Conservation (phyloP, 768 basidiomycete species). For the Ramaria sp. region DNA sequence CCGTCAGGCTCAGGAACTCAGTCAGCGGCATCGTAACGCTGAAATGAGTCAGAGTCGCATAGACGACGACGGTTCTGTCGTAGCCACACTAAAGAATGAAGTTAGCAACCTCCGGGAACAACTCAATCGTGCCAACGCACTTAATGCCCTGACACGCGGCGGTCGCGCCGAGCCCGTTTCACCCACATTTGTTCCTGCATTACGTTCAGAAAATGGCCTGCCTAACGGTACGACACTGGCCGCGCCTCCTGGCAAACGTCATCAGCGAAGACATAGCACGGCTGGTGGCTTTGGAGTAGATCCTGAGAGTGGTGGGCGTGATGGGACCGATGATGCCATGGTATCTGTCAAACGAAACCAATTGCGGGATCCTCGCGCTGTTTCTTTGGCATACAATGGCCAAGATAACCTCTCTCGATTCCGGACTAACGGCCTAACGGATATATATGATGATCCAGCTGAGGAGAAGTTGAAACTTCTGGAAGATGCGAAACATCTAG, state of each 20-base stretch:
- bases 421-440: slow-evolving; percentile 50
- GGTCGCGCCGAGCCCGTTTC: slow-evolving; percentile 60
- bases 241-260: slow-evolving; percentile 28
- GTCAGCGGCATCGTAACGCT: slow-evolving; percentile 60
- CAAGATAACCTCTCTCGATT: slow-evolving; percentile 63
- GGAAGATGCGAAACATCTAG: slow-evolving; percentile 80
- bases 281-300: slow-evolving; percentile 63
- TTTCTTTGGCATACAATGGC: slow-evolving; percentile 81
- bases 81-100: slow-evolving; percentile 84
- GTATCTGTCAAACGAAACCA: slow-evolving; percentile 62
- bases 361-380: slow-evolving; percentile 66
- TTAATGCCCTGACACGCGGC: slow-evolving; percentile 75
- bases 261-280: slow-evolving; percentile 80
- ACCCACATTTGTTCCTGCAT: slow-evolving; percentile 75
- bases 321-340: slow-evolving; percentile 72
- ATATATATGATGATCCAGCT: slow-evolving; percentile 80
- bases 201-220: slow-evolving; percentile 43
- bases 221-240: slow-evolving; percentile 21
- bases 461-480: slow-evolving; percentile 94
- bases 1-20: slow-evolving; percentile 64
- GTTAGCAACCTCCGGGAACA: slow-evolving; percentile 89
- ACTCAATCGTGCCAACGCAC: slow-evolving; percentile 88
- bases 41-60: slow-evolving; percentile 55
- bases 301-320: slow-evolving; percentile 48
- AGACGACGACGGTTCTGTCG: slow-evolving; percentile 78